Percentiles rank a stretch among this genome's conserved stretches.
These are phyloP conservation scores for Artomyces pyxidatus DNA, from an alignment of 768 basidiomycete species.

Conservation along the genomic window DNA sequence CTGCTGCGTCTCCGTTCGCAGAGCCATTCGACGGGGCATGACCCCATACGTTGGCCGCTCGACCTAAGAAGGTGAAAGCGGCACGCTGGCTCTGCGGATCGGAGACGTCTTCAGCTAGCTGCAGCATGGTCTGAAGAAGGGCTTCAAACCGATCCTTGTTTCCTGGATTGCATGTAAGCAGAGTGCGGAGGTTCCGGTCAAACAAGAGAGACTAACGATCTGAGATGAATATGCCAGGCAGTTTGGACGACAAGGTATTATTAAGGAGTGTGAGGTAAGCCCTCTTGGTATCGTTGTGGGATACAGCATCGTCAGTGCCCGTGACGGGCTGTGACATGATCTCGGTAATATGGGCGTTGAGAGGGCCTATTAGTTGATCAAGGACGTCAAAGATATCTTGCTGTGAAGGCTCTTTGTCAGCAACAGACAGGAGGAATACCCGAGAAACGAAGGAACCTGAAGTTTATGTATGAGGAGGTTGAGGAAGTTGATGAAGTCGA, in stretches of 20 bases:
- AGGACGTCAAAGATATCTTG: slow-evolving; percentile 81
- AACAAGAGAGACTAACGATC: slow-evolving; percentile 52
- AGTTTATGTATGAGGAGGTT: slow-evolving; percentile 85
- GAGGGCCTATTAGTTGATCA: slow-evolving; percentile 82
- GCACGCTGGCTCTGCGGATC: slow-evolving; percentile 73
- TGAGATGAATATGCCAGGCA: slow-evolving; percentile 82
- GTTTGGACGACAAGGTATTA: slow-evolving; percentile 69
- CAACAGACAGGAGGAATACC: neutral
- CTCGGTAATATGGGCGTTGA: slow-evolving; percentile 73
- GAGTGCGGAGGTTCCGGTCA: neutral
- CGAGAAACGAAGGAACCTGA: slow-evolving; percentile 47
- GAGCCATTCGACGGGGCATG: slow-evolving; percentile 33
- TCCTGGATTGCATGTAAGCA: slow-evolving; percentile 33
- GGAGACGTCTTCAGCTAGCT: slow-evolving; percentile 63
- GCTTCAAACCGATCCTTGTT: slow-evolving; percentile 63
- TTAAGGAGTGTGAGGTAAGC: slow-evolving; percentile 82
- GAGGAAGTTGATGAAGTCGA: slow-evolving; percentile 95
- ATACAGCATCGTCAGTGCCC: slow-evolving; percentile 81
- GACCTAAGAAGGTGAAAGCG: slow-evolving; percentile 72
- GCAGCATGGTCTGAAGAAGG: slow-evolving; percentile 67
- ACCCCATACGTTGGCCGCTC: slow-evolving; percentile 63
- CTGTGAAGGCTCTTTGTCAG: slow-evolving; percentile 29
- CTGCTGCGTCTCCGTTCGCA: slow-evolving; percentile 14
- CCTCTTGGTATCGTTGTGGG: slow-evolving; percentile 76
- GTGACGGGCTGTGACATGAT: slow-evolving; percentile 73